These are phyloP conservation scores for Lachnellula subtilissima DNA, from an alignment of 2,329 filamentous ascomycete species.

Conservation along the genomic window DNA sequence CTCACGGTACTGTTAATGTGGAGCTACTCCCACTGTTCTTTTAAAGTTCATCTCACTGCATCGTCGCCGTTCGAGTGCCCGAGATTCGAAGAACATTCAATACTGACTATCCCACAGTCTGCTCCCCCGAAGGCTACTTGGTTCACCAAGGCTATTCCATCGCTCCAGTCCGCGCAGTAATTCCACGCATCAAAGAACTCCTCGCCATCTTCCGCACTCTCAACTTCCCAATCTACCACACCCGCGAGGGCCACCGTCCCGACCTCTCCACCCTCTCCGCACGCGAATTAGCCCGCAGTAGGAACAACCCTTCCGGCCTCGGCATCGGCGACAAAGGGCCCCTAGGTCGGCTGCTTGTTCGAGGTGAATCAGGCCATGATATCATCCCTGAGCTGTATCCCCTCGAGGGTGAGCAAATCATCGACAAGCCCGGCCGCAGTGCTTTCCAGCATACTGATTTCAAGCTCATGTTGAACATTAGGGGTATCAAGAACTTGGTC, in stretches of 20 bases:
- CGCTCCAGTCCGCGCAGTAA: slow-evolving; percentile 37
- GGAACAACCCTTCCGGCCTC: slow-evolving; percentile 45
- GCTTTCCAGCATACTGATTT: slow-evolving; percentile 38
- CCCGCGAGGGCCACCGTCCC: slow-evolving; percentile 48
- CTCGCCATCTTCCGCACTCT: slow-evolving; percentile 38
- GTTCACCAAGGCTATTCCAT: slow-evolving; percentile 42
- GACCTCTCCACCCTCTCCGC: slow-evolving; percentile 52
- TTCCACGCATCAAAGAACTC: slow-evolving; percentile 38
- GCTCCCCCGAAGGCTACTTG: slow-evolving; percentile 45
- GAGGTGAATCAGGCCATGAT: slow-evolving; percentile 53
- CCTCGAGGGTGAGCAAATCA: slow-evolving; percentile 25
- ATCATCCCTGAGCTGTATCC: slow-evolving; percentile 42
- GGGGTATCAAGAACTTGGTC: slow-evolving; percentile 31
- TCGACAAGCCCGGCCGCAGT: slow-evolving; percentile 33
- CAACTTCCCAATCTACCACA: slow-evolving; percentile 43
- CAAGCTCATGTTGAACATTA: slow-evolving; percentile 28
- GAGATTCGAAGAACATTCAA: background rate
- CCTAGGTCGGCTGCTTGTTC: slow-evolving; percentile 52
- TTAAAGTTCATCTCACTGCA: too few relatives aligned
- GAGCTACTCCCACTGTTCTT: background rate
- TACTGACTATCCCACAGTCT: slow-evolving; percentile 30
- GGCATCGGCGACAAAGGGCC: slow-evolving; percentile 49
- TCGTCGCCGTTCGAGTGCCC: background rate
- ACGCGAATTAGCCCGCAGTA: slow-evolving; percentile 49
- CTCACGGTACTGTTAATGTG: background rate